These are phyloP conservation scores for Citrus glauca DNA, from an alignment of 345 rosid genomes.

Conservation along the genomic window DNA sequence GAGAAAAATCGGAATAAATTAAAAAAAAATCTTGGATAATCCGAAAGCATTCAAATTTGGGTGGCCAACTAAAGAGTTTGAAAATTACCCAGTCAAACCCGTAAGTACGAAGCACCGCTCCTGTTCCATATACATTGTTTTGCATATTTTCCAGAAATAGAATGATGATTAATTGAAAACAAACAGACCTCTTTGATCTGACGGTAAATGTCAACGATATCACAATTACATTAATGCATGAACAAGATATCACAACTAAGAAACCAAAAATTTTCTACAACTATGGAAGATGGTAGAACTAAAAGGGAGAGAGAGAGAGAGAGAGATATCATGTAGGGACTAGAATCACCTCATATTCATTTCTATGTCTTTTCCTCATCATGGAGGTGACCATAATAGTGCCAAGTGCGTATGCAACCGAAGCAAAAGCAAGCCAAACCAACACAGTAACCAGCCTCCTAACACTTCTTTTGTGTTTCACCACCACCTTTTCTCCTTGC, in stretches of 20 bases:
- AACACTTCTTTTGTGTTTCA: not conserved
- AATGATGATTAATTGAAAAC: too few relatives aligned
- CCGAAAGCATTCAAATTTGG: too few relatives aligned
- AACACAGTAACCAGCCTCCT: not conserved
- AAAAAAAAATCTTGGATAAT: too few relatives aligned
- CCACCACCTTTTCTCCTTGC: not conserved
- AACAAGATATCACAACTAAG: not conserved
- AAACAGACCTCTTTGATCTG: too few relatives aligned
- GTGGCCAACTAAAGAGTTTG: too few relatives aligned
- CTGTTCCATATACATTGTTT: too few relatives aligned
- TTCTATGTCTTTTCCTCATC: not conserved
- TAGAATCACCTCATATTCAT: constrained; percentile 17
- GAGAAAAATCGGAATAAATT: too few relatives aligned
- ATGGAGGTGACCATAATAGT: constrained; percentile 4
- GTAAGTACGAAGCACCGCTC: too few relatives aligned
- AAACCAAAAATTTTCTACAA: too few relatives aligned
- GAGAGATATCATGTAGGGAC: constrained; percentile 36
- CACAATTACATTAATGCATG: not conserved
- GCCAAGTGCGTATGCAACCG: constrained; percentile 7
- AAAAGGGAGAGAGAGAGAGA: not conserved
- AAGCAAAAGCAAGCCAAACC: constrained; percentile 15
- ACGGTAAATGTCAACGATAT: too few relatives aligned
- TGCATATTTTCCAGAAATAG: too few relatives aligned
- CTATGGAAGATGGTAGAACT: not conserved
- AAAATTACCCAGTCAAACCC: too few relatives aligned